Evolutionary conservation across 2,329 filamentous ascomycete genomes (phyloP), one percentile per base, ranked within the genome.

Genomic region (Alternaria gaisen): DNA sequence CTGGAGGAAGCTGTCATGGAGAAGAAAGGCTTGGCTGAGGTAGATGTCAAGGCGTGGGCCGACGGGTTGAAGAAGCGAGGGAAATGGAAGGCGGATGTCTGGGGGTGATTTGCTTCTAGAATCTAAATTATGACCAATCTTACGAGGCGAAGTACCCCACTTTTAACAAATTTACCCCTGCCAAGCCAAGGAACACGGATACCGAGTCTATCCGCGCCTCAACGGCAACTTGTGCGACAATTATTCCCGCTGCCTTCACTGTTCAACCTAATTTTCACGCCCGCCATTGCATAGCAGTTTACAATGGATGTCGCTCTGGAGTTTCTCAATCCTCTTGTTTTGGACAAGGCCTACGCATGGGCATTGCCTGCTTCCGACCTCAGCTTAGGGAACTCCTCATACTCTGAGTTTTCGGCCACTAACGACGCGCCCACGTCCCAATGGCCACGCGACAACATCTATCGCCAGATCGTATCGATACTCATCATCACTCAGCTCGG

Each of bases 71-170:
- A 84, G 79, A 83, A 80, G 66, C 77, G 78, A 28, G 80, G 79
- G n/a, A 84, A 83, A 69, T 86, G 83, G 83, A 80, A 81, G 65
- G 83, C 85, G 66, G 83, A 86, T 78, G 83, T 86, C 43, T 86
- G 83, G 84, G 81, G 81, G 22, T 83, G 53, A 60, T 41, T 53
- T 53, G n/a, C 9, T 36, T 40, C 26, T 53, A 34, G 9, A 40
- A 43, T 10, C 12, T 22, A 22, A 26, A 30, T 53, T 53, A 28
- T 40, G 34, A 40, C 28, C 22, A 26, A 42, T 53, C 26, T 40
- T 40, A 26, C 32, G 32, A 50, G 34, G 20, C 18, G 46, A 36
- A 14, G 46, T 3, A 18, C 18, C 56, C 56, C 56, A 54, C 56
- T 47, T 58, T 34, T 36, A 26, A 14, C 50, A 28, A 40, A 22